Percentiles rank a stretch among this genome's conserved stretches.
Evolutionary conservation across 805 yeast species (phyloP).

Genomic region (Spathaspora girioi): DNA sequence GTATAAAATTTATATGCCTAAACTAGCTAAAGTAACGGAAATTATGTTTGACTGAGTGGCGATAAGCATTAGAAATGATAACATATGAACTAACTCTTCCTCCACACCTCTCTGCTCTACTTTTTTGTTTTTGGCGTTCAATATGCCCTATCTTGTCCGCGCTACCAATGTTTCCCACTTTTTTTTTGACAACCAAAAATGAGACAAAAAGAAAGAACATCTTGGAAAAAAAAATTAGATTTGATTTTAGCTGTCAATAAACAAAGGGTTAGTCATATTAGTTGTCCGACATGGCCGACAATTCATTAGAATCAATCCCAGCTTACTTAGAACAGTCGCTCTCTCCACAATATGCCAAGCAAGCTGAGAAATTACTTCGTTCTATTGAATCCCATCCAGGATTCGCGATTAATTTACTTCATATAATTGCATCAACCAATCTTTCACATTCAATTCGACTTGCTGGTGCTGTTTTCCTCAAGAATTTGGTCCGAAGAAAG

Average conservation of each 20-base stretch:
- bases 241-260: background rate
- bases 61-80: no score
- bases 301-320: slow-evolving; percentile 48
- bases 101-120: no score
- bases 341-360: slow-evolving; percentile 58
- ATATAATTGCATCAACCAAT: slow-evolving; percentile 65
- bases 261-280: background rate
- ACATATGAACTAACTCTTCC: no score
- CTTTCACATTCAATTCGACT: slow-evolving; percentile 58
- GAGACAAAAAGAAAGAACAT: background rate
- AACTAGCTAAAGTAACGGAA: no score
- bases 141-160: no score
- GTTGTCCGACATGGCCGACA: slow-evolving; percentile 11
- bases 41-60: no score
- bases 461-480: slow-evolving; percentile 89
- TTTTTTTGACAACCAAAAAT: no score
- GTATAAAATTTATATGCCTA: no score
- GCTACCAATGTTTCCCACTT: background rate
- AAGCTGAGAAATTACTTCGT: slow-evolving; percentile 63
- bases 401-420: slow-evolving; percentile 71
- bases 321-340: slow-evolving; percentile 60
- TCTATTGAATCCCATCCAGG: slow-evolving; percentile 64
- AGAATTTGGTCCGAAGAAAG: slow-evolving; percentile 75
- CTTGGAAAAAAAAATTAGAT: background rate
- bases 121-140: no score